Conservation (phyloP, 495 filamentous ascomycete genomes). For the Bathelium albidoporum region DNA sequence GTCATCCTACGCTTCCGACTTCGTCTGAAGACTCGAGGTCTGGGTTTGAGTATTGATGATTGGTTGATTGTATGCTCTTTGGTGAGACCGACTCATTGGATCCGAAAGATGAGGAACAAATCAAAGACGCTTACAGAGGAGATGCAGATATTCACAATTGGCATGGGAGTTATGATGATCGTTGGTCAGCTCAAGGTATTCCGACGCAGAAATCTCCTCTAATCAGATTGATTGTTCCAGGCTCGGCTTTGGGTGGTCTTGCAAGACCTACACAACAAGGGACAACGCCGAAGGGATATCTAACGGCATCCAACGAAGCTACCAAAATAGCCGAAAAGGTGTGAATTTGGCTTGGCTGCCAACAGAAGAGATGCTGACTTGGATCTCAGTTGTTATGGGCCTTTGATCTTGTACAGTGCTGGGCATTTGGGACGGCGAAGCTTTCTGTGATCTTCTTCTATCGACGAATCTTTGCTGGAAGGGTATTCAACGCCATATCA, state of each 20-base stretch:
- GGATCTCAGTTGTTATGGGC: not conserved
- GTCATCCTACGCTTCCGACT: not conserved
- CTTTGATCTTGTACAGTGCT: not conserved
- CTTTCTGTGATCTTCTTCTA: not conserved
- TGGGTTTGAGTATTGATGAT: not conserved
- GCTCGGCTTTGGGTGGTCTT: not conserved
- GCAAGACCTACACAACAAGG: not conserved
- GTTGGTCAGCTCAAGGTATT: not conserved
- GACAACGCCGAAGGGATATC: not conserved
- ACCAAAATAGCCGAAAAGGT: not conserved
- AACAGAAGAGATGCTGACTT: not conserved
- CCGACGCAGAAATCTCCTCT: not conserved
- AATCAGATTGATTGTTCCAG: not conserved
- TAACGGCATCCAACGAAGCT: not conserved
- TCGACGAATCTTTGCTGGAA: not conserved
- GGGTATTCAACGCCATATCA: not conserved
- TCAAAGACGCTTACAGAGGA: not conserved
- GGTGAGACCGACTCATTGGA: not conserved
- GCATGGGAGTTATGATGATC: not conserved
- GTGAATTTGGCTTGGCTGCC: not conserved
- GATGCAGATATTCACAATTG: not conserved
- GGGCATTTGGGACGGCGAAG: not conserved
- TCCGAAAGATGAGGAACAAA: not conserved
- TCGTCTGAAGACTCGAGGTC: not conserved
- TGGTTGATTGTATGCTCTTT: not conserved